Conservation (phyloP, 371 early-diverging fungal genomes). For the Blakeslea trispora region DNA sequence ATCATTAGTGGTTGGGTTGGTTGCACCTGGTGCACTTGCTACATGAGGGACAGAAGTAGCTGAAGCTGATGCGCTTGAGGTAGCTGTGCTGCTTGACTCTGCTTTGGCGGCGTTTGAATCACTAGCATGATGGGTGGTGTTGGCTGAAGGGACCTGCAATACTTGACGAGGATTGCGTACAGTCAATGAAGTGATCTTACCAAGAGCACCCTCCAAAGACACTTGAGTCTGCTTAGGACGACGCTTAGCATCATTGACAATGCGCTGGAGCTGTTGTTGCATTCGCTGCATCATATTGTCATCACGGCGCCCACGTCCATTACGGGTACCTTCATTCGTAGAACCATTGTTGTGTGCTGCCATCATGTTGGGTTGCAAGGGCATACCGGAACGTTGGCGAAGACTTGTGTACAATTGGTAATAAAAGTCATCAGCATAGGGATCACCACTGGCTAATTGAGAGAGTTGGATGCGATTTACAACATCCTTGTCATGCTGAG, state of each 20-base stretch:
- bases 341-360: background rate
- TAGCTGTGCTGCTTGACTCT: background rate
- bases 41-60: background rate
- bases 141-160: constrained; percentile 57
- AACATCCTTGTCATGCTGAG: constrained; percentile 88
- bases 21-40: constrained; percentile 1
- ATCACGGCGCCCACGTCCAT: constrained; percentile 44
- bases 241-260: constrained; percentile 88
- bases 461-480: constrained; percentile 91
- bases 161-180: constrained; percentile 87
- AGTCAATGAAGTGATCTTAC: constrained; percentile 88
- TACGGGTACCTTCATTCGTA: constrained; percentile 19
- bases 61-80: background rate
- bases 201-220: constrained; percentile 93
- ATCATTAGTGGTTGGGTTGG: background rate
- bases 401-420: constrained; percentile 86
- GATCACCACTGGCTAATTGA: constrained; percentile 90
- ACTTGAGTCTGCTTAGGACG: constrained; percentile 82
- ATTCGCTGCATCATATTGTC: constrained; percentile 71
- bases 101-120: background rate
- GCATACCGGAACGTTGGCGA: constrained; percentile 60
- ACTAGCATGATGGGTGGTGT: constrained; percentile 21
- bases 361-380: constrained; percentile 31
- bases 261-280: constrained; percentile 92
- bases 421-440: constrained; percentile 92